Base-by-base conservation (phyloP, 2,329 filamentous ascomycete genomes). In the Basipetospora chlamydospora region DNA sequence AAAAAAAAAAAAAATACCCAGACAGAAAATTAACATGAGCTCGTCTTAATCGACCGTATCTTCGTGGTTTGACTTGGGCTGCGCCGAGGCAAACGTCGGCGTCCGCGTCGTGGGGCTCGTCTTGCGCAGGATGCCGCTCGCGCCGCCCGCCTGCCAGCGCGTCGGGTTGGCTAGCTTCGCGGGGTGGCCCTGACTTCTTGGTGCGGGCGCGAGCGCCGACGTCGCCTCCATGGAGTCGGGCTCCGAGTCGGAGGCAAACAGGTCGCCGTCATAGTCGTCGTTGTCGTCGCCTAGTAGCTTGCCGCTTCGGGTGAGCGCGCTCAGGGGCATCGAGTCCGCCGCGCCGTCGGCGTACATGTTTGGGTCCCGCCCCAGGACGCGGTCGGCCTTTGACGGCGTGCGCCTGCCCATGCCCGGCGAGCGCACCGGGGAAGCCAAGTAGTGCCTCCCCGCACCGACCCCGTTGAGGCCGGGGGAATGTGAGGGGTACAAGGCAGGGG, bases 351-450 rank as follows among this genome's bases (percentile, higher is more conserved):
- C 62, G 44, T 73, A 73, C 11, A 70, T 50, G 44, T 63, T 67
- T 9, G 70, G 68, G 40, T 73, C 69, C 4, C 70, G 64, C 25
- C 71, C 70, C 2, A 75, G 59, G 2, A 75, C 56, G 21, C 70
- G 63, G 46, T 75, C 71, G 5, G 71, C 71, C 46, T 75, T 75
- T 48, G 66, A 71, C 10, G 61, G 62, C 6, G 55, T 51, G 39
- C 57, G 56, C 31, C 57, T 57, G 3, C 55, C 28, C 20, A 28
- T 6, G 60, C 61, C 7, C 54, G 49, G 38, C 55, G 55, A 29
- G 55, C 56, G 6, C 54, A 45, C 28, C 10, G 51, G 44, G 8
- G 40, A 39, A 17, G 46, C 41, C 3, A 49, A 38, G 38, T 51
- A 53, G 40, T 55, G 53, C 17, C 46, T 44, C 26, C 45, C 38